These are phyloP conservation scores for Colletotrichum sp. DNA, from an alignment of 2,329 filamentous ascomycete species.

Conservation along the genomic window DNA sequence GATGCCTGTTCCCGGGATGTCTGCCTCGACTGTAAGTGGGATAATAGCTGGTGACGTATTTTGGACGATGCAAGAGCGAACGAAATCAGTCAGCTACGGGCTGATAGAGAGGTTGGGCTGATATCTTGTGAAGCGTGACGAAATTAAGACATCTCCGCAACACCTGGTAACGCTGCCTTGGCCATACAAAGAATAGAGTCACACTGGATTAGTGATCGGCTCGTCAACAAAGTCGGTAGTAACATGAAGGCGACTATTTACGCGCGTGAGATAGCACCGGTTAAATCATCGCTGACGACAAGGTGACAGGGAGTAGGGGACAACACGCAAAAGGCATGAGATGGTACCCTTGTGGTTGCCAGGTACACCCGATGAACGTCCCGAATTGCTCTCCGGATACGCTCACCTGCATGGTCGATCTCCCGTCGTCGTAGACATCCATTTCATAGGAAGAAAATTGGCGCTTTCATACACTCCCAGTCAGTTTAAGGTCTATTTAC, in stretches of 20 bases:
- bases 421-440: not conserved
- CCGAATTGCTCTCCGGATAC: not conserved
- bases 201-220: accelerated
- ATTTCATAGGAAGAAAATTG: not conserved
- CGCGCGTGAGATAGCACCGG: not conserved
- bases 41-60: not conserved
- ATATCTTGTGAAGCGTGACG: not conserved
- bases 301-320: not conserved
- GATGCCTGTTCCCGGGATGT: not conserved
- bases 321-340: not conserved
- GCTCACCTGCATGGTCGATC: not conserved
- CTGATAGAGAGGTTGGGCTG: accelerated
- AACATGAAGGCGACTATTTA: not conserved
- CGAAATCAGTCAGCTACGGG: accelerated
- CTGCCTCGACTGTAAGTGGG: not conserved
- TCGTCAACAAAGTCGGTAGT: not conserved
- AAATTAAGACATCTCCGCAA: not conserved
- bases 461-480: not conserved
- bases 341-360: not conserved
- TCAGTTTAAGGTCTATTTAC: not conserved
- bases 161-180: not conserved
- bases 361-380: not conserved
- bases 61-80: not conserved
- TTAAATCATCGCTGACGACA: not conserved
- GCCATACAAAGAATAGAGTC: not conserved